Percentiles rank a stretch among this genome's conserved stretches.
phyloP scores from a whole-genome alignment of 169 alveolate genomes.

The Theileria sp. region DNA sequence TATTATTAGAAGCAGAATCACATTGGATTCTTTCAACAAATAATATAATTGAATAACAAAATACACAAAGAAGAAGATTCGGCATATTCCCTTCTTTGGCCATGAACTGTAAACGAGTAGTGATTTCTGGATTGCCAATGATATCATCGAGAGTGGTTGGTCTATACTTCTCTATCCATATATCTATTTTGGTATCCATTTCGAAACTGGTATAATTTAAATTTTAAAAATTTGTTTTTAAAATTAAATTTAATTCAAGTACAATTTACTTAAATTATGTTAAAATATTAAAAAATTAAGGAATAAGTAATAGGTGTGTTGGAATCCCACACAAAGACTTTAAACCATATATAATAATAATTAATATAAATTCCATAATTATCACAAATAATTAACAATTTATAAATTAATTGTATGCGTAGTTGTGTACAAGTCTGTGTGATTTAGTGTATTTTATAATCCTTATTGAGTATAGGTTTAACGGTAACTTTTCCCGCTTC shows the following conservation, averaged over 20 bases:
- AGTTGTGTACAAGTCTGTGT: background rate
- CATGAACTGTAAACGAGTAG: constrained; percentile 88
- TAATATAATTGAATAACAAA: constrained; percentile 4
- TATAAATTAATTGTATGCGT: background rate
- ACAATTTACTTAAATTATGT: background rate
- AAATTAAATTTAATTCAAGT: no score
- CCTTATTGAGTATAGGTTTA: constrained; percentile 16
- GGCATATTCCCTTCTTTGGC: constrained; percentile 96
- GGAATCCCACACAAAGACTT: constrained; percentile 6
- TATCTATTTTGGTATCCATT: constrained; percentile 69
- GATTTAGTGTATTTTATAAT: background rate
- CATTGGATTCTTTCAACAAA: background rate
- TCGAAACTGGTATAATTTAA: background rate
- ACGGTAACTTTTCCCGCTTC: constrained; percentile 64
- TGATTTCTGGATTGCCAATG: constrained; percentile 93
- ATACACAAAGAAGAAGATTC: constrained; percentile 90
- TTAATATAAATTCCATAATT: background rate
- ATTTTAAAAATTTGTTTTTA: no score
- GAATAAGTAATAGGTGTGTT: background rate
- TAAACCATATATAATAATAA: background rate
- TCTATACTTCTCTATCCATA: constrained; percentile 96
- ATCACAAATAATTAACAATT: background rate
- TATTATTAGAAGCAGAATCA: no score
- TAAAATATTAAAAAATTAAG: no score
- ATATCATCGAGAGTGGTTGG: constrained; percentile 93